These are phyloP conservation scores for Hymenoscyphus linearis DNA, from an alignment of 2,329 filamentous ascomycete species.

Conservation along the genomic window DNA sequence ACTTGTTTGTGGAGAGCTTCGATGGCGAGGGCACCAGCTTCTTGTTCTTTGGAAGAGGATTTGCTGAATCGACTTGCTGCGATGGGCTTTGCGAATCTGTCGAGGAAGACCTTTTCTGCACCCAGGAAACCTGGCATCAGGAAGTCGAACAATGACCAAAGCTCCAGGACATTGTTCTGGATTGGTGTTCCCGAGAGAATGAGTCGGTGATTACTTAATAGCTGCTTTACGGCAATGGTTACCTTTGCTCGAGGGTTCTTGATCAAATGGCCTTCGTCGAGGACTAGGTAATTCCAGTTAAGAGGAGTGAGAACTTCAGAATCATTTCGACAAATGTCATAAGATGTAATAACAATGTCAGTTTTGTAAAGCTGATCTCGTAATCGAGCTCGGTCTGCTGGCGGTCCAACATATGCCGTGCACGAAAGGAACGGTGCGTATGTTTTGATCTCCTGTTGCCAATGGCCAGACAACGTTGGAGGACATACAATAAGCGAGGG, in stretches of 20 bases:
- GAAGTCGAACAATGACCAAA: constrained; percentile 98
- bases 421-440: constrained; percentile 92
- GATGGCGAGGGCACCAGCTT: constrained; percentile 90
- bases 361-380: constrained; percentile 66
- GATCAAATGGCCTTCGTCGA: constrained; percentile 96
- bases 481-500: constrained; percentile 95
- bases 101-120: constrained; percentile 89
- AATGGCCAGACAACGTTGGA: constrained; percentile 92
- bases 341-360: constrained; percentile 94
- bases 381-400: constrained; percentile 69
- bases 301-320: constrained; percentile 76
- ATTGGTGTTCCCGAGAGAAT: constrained; percentile 97
- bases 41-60: constrained; percentile 96
- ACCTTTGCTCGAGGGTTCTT: constrained; percentile 99
- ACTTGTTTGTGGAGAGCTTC: constrained; percentile 99
- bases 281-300: constrained; percentile 95
- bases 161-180: constrained; percentile 93
- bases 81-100: constrained; percentile 86
- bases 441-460: constrained; percentile 95
- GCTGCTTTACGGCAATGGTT: constrained; percentile 82
- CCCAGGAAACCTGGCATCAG: constrained; percentile 98
- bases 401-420: constrained; percentile 86
- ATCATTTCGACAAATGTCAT: constrained; percentile 96
- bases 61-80: constrained; percentile 92
- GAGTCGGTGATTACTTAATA: constrained; percentile 86